These are phyloP conservation scores for Decorospora gaudefroyi DNA, from an alignment of 2,329 filamentous ascomycete genomes.

Conservation along the genomic window DNA sequence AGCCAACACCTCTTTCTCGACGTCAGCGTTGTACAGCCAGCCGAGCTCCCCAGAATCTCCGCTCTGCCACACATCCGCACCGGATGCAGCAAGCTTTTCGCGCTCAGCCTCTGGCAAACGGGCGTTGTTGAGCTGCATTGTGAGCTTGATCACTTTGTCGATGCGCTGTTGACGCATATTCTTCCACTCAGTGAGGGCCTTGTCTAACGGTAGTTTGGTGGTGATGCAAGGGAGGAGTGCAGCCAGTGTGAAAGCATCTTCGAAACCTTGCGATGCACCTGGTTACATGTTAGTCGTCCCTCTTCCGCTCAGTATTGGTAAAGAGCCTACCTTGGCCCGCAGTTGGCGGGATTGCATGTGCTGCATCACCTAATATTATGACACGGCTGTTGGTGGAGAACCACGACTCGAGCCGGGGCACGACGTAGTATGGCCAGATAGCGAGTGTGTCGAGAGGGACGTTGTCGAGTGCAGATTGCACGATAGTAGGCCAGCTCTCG, in stretches of 20 bases:
- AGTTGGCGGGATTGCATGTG: constrained; percentile 65
- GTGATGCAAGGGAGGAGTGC: constrained; percentile 10
- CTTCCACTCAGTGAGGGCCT: constrained; percentile 54
- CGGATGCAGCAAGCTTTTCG: constrained; percentile 22
- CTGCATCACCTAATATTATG: constrained; percentile 63
- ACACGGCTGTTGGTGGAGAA: constrained; percentile 51
- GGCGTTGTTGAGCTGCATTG: constrained; percentile 54
- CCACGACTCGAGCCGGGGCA: constrained; percentile 46
- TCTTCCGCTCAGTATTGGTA: too few relatives aligned
- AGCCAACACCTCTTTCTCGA: constrained; percentile 19
- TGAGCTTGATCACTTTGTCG: constrained; percentile 56
- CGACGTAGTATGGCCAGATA: constrained; percentile 30
- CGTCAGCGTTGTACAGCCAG: constrained; percentile 25
- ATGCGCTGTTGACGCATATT: constrained; percentile 54
- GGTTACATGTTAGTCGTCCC: too few relatives aligned
- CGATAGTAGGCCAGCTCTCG: constrained; percentile 20
- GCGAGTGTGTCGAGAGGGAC: constrained; percentile 17
- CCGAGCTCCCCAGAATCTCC: constrained; percentile 21
- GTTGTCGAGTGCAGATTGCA: constrained; percentile 20
- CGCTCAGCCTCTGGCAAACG: constrained; percentile 49
- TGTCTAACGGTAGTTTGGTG: constrained; percentile 22
- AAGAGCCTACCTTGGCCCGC: too few relatives aligned
- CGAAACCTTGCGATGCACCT: constrained; percentile 63
- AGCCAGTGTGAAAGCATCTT: constrained; percentile 51
- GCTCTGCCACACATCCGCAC: constrained; percentile 19